Evolutionary conservation across 306 rosid genomes (phyloP).

Genomic region (Trifolium fragiferum): DNA sequence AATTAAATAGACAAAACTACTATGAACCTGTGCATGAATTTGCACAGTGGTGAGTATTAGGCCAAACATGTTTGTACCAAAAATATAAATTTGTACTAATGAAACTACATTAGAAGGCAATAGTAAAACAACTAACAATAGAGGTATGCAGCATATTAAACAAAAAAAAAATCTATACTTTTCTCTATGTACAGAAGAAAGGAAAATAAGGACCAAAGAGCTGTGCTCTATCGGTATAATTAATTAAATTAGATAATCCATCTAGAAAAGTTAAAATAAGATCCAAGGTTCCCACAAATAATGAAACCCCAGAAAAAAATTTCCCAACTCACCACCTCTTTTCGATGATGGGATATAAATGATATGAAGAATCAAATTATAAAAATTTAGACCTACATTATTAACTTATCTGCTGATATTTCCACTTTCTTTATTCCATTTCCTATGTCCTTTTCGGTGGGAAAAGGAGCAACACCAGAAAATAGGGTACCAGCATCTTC

Average conservation of each 20-base stretch:
- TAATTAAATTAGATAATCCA: slow-evolving; percentile 44
- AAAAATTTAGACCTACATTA: slow-evolving; percentile 40
- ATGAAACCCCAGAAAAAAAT: slow-evolving; percentile 70
- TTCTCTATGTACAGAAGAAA: slow-evolving; percentile 23
- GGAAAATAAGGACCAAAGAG: background rate
- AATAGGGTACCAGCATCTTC: slow-evolving; percentile 40
- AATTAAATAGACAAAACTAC: too few species aligned
- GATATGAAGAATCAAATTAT: slow-evolving; percentile 46
- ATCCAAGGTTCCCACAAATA: slow-evolving; percentile 77
- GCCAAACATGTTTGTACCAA: background rate
- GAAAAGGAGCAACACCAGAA: slow-evolving; percentile 39
- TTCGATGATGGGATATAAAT: slow-evolving; percentile 71
- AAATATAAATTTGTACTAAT: background rate
- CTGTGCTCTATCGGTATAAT: slow-evolving; percentile 38
- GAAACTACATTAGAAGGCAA: slow-evolving; percentile 2
- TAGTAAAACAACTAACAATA: background rate
- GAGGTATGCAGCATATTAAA: background rate
- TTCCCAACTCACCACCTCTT: slow-evolving; percentile 70
- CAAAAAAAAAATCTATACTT: background rate
- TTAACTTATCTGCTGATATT: slow-evolving; percentile 47
- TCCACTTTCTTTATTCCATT: slow-evolving; percentile 52
- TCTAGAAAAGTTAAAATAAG: slow-evolving; percentile 46
- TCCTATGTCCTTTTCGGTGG: slow-evolving; percentile 50
- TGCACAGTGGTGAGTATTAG: background rate
- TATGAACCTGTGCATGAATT: background rate